Evolutionary conservation across 2,329 filamentous ascomycete genomes (phyloP), one percentile per base, ranked within the genome.

Genomic region (Ilyonectria sp.): DNA sequence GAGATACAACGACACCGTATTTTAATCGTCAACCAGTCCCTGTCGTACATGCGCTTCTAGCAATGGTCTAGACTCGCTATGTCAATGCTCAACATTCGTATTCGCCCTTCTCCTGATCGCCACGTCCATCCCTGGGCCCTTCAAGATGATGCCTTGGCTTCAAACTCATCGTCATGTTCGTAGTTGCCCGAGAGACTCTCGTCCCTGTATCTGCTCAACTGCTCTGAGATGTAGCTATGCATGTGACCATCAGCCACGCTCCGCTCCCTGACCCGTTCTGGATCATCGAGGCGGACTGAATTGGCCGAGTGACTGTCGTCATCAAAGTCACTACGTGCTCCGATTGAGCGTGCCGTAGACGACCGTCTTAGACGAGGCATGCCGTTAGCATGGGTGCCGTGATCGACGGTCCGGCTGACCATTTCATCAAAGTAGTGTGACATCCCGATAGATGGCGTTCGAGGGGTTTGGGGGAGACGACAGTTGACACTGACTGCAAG

Each of bases 401-500:
- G 72, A 44, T 79, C 77, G 29, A 81, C 73, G 29, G 69, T 80
- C n/a, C 83, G 82, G 57, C 82, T 80, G 80, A 97, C 92, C 67
- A 94, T 90, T 77, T 98, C 95, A 76, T 98, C 95, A 78, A 98
- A 98, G 85, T 98, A 98, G 80, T 98, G 95, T 8, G 92, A 88
- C 82, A 97, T 95, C 46, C 92, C 94, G 1, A 90, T 89, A 2
- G 92, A 90, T 2, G 95, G 95, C 3, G 94, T 97, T 56, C 94
- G 93, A 15, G 96, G 96, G 1, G 96, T 98, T 77, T 98, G 94
- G 1, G 95, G 95, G 15, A 97, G 90, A 76, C 95, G 93, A 80
- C 95, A 97, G 79, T 91, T 96, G 78, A 97, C 88, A 73, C 93
- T 95, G 71, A 47, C 2, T 6, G 33, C 17, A 58, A 49, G 79